Conservation (phyloP, 352 stramenopile genomes). For the Globisporangium sylvaticum region DNA sequence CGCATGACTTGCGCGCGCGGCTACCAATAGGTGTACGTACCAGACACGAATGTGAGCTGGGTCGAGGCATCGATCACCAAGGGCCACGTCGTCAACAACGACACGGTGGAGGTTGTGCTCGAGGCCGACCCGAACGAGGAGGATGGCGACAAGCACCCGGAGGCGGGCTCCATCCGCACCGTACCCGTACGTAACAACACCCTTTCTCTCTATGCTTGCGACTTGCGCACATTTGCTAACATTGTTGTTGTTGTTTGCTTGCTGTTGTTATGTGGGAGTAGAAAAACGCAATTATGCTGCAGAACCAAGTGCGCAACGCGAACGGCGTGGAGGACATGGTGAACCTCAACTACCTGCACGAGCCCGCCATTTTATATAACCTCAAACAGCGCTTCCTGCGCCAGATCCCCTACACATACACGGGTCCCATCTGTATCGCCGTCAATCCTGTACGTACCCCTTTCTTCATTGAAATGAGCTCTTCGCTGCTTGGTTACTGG, state of each 20-base stretch:
- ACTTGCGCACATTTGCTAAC: not conserved
- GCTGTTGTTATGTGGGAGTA: constrained; percentile 22
- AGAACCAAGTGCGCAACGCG: constrained; percentile 48
- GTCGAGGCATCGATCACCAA: constrained; percentile 83
- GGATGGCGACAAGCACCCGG: constrained; percentile 54
- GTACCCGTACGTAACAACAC: constrained; percentile 30
- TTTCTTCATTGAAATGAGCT: not conserved
- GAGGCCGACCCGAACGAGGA: constrained; percentile 70
- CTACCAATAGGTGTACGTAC: constrained; percentile 71
- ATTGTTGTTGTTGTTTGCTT: constrained; percentile 7
- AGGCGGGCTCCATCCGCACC: constrained; percentile 44
- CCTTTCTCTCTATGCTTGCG: not conserved
- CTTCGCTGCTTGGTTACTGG: not conserved
- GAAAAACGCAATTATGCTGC: constrained; percentile 76
- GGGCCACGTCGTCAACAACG: constrained; percentile 71
- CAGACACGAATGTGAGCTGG: constrained; percentile 73
- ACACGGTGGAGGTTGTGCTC: constrained; percentile 77
- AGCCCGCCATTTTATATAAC: constrained; percentile 91
- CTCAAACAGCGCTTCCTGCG: constrained; percentile 85
- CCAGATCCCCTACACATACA: constrained; percentile 95
- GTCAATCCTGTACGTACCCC: constrained; percentile 91
- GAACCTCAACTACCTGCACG: constrained; percentile 89
- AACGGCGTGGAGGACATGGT: constrained; percentile 85
- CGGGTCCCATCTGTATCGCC: constrained; percentile 95
- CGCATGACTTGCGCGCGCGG: constrained; percentile 16